Evolutionary conservation across 2,329 filamentous ascomycete species (phyloP), one percentile per base, ranked within the genome.

Genomic region (Blastomyces silverae): DNA sequence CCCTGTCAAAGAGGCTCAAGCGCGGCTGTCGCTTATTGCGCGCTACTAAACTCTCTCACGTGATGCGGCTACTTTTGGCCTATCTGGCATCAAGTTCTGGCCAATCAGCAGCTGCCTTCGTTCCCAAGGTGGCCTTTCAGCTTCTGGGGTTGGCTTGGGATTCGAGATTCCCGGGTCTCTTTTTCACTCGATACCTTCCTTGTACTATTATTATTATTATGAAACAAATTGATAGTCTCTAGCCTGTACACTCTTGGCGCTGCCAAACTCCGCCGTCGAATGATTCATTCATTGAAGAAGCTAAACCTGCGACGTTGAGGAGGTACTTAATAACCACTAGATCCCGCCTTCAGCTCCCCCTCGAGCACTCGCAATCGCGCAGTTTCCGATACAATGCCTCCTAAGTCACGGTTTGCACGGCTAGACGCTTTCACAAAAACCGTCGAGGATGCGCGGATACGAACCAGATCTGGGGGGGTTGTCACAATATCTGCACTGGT

Each of bases 381-480:
- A 42, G 22, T 22, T 57, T 15, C 22, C 25, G 28, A 37, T 65
- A 69, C 68, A 71, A 97, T 97, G 94, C 83, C 92, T 70, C 81
- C 88, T 74, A 96, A 96, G 82, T 96, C 91, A 71, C 88, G 94
- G 78, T 97, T 99, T 76, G 96, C 90, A 66, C 89, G 89, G 85
- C 90, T 99, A 69, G 94, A 99, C 79, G 94, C 94, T 83, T 99
- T 99, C 77, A 96, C 93, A 62, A 99, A 99, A 81, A 99, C 94
- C 15, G 94, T 99, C 71, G 94, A 99, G 78, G 94, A 99, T 86
- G 94, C 95, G 70, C 87, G 94, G 72, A 87, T 99, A 75, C 89
- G 95, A 73, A 99, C 94, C 42, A 97, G 92, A 7, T 96, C 92
- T 2, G 94, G 94, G 69, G 94, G 94, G 70, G 86, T 99, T 71